Evolutionary conservation across 495 filamentous ascomycete species (phyloP).

Genomic region (Podospora comata): DNA sequence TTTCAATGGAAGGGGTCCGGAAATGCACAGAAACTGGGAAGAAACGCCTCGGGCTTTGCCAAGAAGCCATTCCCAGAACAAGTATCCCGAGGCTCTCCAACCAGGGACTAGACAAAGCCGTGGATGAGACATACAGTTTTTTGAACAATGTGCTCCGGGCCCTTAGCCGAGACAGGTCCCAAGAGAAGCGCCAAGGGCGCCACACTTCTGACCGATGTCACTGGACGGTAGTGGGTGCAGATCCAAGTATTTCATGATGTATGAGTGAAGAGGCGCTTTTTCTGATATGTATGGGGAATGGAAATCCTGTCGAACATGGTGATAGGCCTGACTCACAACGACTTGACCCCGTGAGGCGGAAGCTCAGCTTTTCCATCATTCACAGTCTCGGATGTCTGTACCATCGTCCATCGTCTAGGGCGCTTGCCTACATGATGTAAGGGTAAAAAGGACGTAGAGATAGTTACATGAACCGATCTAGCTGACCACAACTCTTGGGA

Average conservation of each 20-base stretch:
- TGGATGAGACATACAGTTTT: not conserved
- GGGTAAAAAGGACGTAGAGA: not conserved
- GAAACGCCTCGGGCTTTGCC: not conserved
- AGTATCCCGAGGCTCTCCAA: not conserved
- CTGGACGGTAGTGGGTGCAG: not conserved
- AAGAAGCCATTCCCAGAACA: not conserved
- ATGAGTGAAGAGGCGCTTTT: not conserved
- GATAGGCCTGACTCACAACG: not conserved
- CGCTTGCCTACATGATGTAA: not conserved
- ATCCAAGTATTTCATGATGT: not conserved
- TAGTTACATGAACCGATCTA: not conserved
- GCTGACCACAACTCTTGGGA: not conserved
- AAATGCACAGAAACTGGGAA: not conserved
- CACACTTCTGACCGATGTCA: not conserved
- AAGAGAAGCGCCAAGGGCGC: not conserved
- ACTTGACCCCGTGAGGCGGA: no score
- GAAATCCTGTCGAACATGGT: not conserved
- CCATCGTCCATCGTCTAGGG: not conserved
- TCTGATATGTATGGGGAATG: not conserved
- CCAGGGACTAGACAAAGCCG: not conserved
- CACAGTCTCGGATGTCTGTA: no score
- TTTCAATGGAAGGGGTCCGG: not conserved
- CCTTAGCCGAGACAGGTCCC: not conserved
- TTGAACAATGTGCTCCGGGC: not conserved
- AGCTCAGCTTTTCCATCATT: no score